These are phyloP conservation scores for Hypoxylon intermedium DNA, from an alignment of 495 filamentous ascomycete species.

Conservation along the genomic window DNA sequence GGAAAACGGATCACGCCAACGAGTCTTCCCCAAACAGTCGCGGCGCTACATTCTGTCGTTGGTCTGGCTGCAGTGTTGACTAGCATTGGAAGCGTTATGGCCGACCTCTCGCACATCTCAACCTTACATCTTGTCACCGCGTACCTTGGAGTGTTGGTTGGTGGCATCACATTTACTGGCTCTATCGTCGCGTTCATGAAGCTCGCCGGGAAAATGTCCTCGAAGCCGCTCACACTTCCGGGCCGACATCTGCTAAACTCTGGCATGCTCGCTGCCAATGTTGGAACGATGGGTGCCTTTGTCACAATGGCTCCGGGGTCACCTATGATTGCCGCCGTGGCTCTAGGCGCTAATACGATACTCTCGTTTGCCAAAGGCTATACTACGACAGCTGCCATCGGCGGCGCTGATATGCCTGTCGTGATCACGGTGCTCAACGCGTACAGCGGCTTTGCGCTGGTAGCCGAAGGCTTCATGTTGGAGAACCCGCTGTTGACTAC, in stretches of 20 bases:
- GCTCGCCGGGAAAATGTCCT: constrained; percentile 77
- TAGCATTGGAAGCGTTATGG: constrained; percentile 81
- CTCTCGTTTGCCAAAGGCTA: constrained; percentile 82
- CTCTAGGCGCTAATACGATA: constrained; percentile 72
- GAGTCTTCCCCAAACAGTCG: constrained; percentile 81
- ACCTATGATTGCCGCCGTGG: constrained; percentile 74
- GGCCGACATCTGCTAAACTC: constrained; percentile 75
- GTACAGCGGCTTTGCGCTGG: constrained; percentile 82
- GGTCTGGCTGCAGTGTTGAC: constrained; percentile 82
- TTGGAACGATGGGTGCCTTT: constrained; percentile 80
- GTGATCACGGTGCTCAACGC: constrained; percentile 87
- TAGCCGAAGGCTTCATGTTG: constrained; percentile 87
- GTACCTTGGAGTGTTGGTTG: constrained; percentile 81
- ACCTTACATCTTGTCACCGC: constrained; percentile 79
- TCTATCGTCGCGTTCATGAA: constrained; percentile 84
- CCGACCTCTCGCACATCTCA: constrained; percentile 66
- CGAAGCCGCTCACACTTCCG: constrained; percentile 69
- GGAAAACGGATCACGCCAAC: constrained; percentile 84
- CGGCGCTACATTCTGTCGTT: constrained; percentile 81
- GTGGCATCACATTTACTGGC: constrained; percentile 83
- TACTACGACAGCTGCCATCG: constrained; percentile 82
- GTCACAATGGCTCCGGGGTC: constrained; percentile 76
- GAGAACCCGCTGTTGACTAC: constrained; percentile 80
- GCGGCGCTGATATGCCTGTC: constrained; percentile 87
- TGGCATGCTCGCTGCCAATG: constrained; percentile 71